A percentile compares a stretch with the other conserved stretches of the same genome.
Conservation (phyloP, 2,329 filamentous ascomycete species). For the Colletotrichum eleusines region DNA sequence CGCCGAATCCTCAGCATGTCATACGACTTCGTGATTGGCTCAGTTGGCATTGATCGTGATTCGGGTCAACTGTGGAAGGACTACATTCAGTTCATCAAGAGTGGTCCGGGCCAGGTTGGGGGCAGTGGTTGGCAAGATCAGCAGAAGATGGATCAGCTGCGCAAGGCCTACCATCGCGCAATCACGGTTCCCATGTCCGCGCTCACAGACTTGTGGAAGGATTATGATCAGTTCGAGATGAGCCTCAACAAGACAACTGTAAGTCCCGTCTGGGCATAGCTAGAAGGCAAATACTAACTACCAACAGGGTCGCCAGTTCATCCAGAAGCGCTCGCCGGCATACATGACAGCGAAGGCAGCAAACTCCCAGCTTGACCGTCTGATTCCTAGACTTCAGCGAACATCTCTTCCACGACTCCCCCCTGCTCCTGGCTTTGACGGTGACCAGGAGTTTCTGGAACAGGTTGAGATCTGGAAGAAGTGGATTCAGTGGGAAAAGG, state of each 20-base stretch:
- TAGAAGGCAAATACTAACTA: neutral
- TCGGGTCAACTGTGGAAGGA: conserved; percentile 93
- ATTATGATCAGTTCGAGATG: conserved; percentile 98
- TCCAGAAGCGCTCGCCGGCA: conserved; percentile 90
- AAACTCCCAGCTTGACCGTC: conserved; percentile 90
- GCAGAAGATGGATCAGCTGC: conserved; percentile 95
- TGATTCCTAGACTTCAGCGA: conserved; percentile 80
- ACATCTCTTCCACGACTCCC: conserved; percentile 85
- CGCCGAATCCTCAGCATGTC: conserved; percentile 85
- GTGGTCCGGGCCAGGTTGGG: conserved; percentile 85
- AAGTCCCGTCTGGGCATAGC: conserved; percentile 49
- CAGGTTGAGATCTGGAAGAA: conserved; percentile 92
- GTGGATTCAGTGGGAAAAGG: conserved; percentile 97
- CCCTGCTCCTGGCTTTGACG: conserved; percentile 86
- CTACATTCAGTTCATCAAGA: conserved; percentile 93
- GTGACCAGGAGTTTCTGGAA: conserved; percentile 83
- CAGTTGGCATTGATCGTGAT: conserved; percentile 91
- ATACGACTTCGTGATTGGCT: conserved; percentile 92
- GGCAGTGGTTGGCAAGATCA: conserved; percentile 94
- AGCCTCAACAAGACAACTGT: conserved; percentile 92
- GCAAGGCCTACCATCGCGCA: conserved; percentile 92
- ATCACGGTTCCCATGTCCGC: conserved; percentile 88
- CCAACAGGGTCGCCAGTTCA: conserved; percentile 85
- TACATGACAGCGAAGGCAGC: conserved; percentile 98
- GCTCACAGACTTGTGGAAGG: conserved; percentile 91